phyloP scores from a whole-genome alignment of 2,329 filamentous ascomycete species.

The Alternaria sp. region DNA sequence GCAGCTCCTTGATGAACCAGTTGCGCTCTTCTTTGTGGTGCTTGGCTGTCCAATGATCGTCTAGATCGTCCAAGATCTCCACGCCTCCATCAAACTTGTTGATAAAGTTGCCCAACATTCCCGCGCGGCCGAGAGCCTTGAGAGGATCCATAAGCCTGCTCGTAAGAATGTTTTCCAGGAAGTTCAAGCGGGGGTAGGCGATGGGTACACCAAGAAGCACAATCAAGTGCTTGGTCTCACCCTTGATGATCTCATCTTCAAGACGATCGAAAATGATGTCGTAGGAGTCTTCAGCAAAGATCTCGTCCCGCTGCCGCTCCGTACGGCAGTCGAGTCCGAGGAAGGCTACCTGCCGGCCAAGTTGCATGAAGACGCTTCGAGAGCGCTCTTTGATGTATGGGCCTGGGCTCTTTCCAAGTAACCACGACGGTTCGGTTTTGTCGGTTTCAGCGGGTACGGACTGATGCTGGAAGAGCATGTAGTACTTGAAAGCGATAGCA shows the following conservation, averaged over 20 bases:
- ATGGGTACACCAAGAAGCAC: conserved; percentile 80
- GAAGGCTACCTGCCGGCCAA: conserved; percentile 81
- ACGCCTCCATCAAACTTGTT: conserved; percentile 92
- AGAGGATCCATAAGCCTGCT: conserved; percentile 86
- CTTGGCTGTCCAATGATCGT: conserved; percentile 97
- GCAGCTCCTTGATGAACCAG: conserved; percentile 86
- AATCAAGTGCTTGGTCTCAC: conserved; percentile 87
- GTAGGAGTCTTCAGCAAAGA: conserved; percentile 82
- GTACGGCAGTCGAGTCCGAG: conserved; percentile 91
- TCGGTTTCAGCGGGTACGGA: conserved; percentile 83
- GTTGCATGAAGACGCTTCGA: conserved; percentile 82
- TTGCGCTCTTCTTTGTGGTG: conserved; percentile 91
- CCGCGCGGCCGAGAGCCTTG: conserved; percentile 84
- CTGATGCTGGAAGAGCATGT: conserved; percentile 98
- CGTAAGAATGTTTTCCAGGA: conserved; percentile 75
- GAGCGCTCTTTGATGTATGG: conserved; percentile 90
- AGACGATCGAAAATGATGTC: conserved; percentile 86
- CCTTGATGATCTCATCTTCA: conserved; percentile 79
- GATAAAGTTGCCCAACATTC: conserved; percentile 78
- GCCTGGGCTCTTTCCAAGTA: conserved; percentile 79
- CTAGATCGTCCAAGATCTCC: conserved; percentile 89
- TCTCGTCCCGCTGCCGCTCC: conserved; percentile 83
- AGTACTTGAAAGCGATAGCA: conserved; percentile 95
- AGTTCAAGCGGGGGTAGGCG: conserved; percentile 59
- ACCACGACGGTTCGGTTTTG: conserved; percentile 87